Base-by-base conservation (phyloP, 352 stramenopile species). In the Pythium rhizo-oryzae region DNA sequence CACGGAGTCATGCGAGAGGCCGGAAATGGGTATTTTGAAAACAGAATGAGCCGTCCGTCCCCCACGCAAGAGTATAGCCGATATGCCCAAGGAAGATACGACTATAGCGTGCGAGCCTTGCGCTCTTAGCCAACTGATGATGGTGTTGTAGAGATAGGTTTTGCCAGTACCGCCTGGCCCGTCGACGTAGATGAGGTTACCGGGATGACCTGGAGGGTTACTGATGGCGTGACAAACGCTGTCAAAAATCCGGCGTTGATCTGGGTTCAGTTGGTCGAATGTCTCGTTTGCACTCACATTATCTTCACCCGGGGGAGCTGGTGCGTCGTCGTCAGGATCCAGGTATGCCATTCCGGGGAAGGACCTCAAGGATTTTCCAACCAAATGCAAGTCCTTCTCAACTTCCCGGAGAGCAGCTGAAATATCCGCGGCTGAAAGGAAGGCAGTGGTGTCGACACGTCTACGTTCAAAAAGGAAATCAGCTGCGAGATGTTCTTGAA, bases 91-190 rank as follows among this genome's bases (percentile, higher is more conserved):
- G 13, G 16, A 58, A 0, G 51, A 58, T 3, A 39, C 51, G 8
- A 58, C 28, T 7, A 60, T 19, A n/a, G n/a, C n/a, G n/a, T n/a
- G n/a, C n/a, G n/a, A n/a, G n/a, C n/a, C n/a, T n/a, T n/a, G n/a
- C n/a, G n/a, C n/a, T n/a, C n/a, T 60, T 8, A 49, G n/a, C n/a
- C n/a, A n/a, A n/a, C n/a, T n/a, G n/a, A 60, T 60, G n/a, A 60
- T 1, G 2, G 54, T 21, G 21, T 60, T 60, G 54, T 60, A 60
- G 6, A 60, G 54, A 46, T 50, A 60, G 4, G 54, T 60, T 21
- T 60, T 60, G 0, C 54, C 54, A 33, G 54, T 60, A 50, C 54
- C 35, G 18, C 54, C 33, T 16, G 54, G 54, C 15, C 54, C 54
- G 21, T 60, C 54, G 13, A 60, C 33, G 16, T 50, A 60, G n/a